Conservation (phyloP, 805 yeast genomes). For the Diddensiella santjacobensis region DNA sequence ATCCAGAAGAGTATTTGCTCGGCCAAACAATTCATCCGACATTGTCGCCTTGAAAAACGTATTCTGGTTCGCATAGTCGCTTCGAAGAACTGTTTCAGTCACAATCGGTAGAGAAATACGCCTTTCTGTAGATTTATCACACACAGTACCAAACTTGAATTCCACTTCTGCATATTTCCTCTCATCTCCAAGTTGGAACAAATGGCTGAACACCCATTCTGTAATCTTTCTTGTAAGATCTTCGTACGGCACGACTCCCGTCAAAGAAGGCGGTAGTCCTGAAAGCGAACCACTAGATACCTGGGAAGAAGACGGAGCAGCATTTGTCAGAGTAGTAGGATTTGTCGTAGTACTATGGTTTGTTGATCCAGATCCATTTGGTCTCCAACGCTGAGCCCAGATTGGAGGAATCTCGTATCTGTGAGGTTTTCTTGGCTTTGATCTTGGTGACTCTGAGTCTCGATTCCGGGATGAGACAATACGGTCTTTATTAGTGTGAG, state of each 20-base stretch:
- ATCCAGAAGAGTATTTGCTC: slow-evolving; percentile 24
- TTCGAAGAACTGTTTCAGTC: slow-evolving; percentile 33
- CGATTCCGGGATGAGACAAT: not conserved
- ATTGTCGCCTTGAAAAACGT: slow-evolving; percentile 31
- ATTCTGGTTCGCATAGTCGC: slow-evolving; percentile 25
- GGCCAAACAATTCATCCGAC: slow-evolving; percentile 25
- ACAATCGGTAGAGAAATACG: slow-evolving; percentile 31
- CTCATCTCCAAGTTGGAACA: slow-evolving; percentile 37
- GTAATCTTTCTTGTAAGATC: slow-evolving; percentile 78
- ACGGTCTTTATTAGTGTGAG: not conserved
- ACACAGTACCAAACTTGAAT: slow-evolving; percentile 34
- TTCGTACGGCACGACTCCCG: slow-evolving; percentile 74
- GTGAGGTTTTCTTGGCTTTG: slow-evolving; percentile 46
- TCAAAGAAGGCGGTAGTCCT: slow-evolving; percentile 51
- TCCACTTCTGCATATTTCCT: slow-evolving; percentile 44
- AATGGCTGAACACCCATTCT: slow-evolving; percentile 84
- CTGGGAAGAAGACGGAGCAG: not conserved
- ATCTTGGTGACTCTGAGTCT: not conserved
- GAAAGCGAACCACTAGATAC: slow-evolving; percentile 24
- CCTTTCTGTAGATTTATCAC: slow-evolving; percentile 26
- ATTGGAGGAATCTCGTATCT: slow-evolving; percentile 64
- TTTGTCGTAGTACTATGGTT: not conserved
- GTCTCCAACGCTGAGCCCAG: slow-evolving; percentile 80
- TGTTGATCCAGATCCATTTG: slow-evolving; percentile 24
- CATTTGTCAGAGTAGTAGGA: slow-evolving; percentile 24